phyloP scores from a whole-genome alignment of 225 moss, liverwort and hornwort species.

The Polytrichum commune region DNA sequence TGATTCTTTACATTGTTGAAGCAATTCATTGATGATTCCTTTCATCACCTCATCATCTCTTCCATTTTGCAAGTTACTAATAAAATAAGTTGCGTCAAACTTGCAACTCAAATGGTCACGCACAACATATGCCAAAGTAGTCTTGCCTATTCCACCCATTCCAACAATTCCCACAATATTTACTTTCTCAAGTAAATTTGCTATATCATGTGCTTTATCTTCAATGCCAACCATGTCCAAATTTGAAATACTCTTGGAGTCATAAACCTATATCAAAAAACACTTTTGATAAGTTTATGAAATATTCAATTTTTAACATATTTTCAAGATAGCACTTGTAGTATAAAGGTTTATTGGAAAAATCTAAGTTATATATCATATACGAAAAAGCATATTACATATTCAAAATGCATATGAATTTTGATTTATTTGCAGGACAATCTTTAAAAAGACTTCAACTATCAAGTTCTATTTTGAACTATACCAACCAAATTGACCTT shows the following conservation, averaged over 20 bases:
- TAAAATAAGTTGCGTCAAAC: neutral
- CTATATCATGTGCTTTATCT: neutral
- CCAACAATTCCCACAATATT: neutral
- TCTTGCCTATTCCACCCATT: slow-evolving; percentile 8
- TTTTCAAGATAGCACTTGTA: neutral
- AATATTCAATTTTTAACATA: neutral
- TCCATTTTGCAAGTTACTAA: neutral
- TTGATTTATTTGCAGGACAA: too few relatives aligned
- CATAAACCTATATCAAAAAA: neutral
- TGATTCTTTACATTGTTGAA: neutral
- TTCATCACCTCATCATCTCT: neutral
- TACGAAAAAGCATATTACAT: too few relatives aligned
- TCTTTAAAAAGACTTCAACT: too few relatives aligned
- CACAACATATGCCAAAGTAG: slow-evolving; percentile 6
- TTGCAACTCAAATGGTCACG: neutral
- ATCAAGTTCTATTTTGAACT: too few relatives aligned
- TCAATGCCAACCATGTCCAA: neutral
- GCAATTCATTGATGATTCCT: neutral
- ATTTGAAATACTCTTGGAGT: neutral
- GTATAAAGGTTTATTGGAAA: neutral
- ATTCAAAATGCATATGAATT: too few relatives aligned
- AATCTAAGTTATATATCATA: too few relatives aligned
- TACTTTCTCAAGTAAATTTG: neutral
- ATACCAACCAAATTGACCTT: too few relatives aligned
- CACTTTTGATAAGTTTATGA: neutral